Base-by-base conservation (phyloP, 805 yeast genomes). In the Candida sphagnicola region DNA sequence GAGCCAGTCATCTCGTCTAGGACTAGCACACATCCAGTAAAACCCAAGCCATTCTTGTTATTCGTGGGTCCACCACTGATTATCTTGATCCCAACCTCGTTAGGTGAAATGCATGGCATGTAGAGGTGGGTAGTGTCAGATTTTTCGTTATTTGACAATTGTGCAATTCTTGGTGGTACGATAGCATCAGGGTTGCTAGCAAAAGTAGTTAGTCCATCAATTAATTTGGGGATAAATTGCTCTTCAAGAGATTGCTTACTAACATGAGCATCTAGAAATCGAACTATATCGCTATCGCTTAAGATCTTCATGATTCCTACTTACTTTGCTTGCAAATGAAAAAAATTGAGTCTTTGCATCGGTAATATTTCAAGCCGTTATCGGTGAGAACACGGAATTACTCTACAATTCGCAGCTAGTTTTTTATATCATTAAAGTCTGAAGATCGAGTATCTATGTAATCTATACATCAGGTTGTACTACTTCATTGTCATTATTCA, bases 51-150 rank as follows among this genome's bases (percentile, higher is more conserved):
- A 15, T 48, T 50, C 26, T 41, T 36, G 38, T 48, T 47, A 36
- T 62, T 62, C 4, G 56, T 36, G 2, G 64, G 62, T 0, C 84
- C 78, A 0, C 80, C 82, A 14, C 78, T 74, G 15, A 81, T 55
- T 0, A 80, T 74, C 57, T 81, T 81, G 48, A 81, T 62, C 8
- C 87, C 87, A 11, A 74, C 79, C 28, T 57, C 57, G 19, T 57
- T 49, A 4, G 72, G 67, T 12, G 78, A 77, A 3, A 75, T 65
- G n/a, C 82, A 74, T 3, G 85, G 83, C 87, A 81, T 81, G 55
- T 77, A 78, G 21, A 81, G 49, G 53, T 80, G 85, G 1, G 73
- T 64, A 3, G 75, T 46, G 39, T 61, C 67, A 2, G 53, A 50
- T 54, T 44, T 62, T 8, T 39, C 38, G n/a, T 52, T 50, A 57